Base-by-base conservation (phyloP, 2,329 filamentous ascomycete genomes). In the Leptographium galeiforme region DNA sequence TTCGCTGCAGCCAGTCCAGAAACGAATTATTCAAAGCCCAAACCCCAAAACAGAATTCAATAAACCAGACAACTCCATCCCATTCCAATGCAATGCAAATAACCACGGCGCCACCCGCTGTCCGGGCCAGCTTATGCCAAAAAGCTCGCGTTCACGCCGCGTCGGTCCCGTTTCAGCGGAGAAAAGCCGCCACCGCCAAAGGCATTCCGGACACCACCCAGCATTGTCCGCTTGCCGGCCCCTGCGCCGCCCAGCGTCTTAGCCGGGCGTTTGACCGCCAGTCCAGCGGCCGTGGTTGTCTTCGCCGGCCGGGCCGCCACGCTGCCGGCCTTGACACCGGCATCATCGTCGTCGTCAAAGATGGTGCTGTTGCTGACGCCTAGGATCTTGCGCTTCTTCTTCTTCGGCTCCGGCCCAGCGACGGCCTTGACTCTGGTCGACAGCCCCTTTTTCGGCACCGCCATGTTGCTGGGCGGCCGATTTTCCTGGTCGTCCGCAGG, bases 361-460 rank as follows among this genome's bases (percentile, higher is more conserved):
- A 93, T 64, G 4, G 81, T 86, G 12, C 81, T 79, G 48, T 77
- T 79, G 25, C 76, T 73, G 25, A 68, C 70, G 5, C 82, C 81
- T 1, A 87, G 72, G 6, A 88, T 69, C 67, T 88, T 90, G 57
- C 85, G 79, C 72, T 85, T 89, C 74, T 84, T 88, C 64, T 79
- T 82, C 66, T 74, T 78, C 8, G 66, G 70, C 58, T 75, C 70
- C 34, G 59, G 61, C 58, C 69, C 68, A 11, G 49, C 16, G 3
- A 33, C 16, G 1, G 33, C 12, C 32, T 53, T 55, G 14, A 47
- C 8, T 4, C 30, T 45, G 19, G 61, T 57, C 25, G 58, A 30
- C 39, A 43, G 47, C 56, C 57, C 43, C 55, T 33, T 41, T 36
- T 38, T 25, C 10, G 48, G 40, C 8, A 52, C 32, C n/a, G 54